Conservation (phyloP, 2,329 filamentous ascomycete genomes). For the Dactylellina cionopaga region DNA sequence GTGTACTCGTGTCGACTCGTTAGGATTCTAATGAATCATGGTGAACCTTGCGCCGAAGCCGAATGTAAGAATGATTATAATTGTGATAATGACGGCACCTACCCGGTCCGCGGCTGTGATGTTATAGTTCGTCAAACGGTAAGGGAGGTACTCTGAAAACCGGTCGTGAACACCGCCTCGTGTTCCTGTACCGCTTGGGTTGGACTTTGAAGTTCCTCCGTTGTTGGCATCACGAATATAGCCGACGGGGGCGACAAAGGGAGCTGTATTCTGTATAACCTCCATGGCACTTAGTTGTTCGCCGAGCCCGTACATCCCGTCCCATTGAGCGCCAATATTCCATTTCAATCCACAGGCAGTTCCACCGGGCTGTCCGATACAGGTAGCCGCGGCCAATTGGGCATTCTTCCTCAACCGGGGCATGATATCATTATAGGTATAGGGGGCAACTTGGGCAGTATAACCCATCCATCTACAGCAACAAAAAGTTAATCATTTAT, state of each 20-base stretch:
- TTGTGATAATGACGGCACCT: slow-evolving; percentile 37
- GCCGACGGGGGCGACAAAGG: slow-evolving; percentile 59
- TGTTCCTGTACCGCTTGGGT: slow-evolving; percentile 56
- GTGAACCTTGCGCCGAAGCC: slow-evolving; percentile 40
- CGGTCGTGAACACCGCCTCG: slow-evolving; percentile 38
- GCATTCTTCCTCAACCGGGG: slow-evolving; percentile 70
- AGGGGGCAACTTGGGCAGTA: slow-evolving; percentile 71
- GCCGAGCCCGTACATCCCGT: slow-evolving; percentile 71
- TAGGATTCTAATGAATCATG: slow-evolving; percentile 40
- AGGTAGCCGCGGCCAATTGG: slow-evolving; percentile 70
- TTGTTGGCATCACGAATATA: slow-evolving; percentile 65
- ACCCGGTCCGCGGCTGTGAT: slow-evolving; percentile 29
- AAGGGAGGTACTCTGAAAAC: slow-evolving; percentile 37
- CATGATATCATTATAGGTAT: slow-evolving; percentile 67
- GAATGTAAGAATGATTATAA: slow-evolving; percentile 32
- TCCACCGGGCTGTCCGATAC: slow-evolving; percentile 69
- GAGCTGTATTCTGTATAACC: slow-evolving; percentile 70
- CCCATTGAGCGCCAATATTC: slow-evolving; percentile 68
- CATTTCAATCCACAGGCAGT: slow-evolving; percentile 73
- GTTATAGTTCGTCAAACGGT: slow-evolving; percentile 27
- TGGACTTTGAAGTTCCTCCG: slow-evolving; percentile 69
- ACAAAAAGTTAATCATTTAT: neutral
- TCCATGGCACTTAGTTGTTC: slow-evolving; percentile 75
- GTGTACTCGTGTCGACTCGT: neutral
- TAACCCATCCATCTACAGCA: slow-evolving; percentile 71